These are phyloP conservation scores for Arachnomyces sp. DNA, from an alignment of 2,329 filamentous ascomycete genomes.

Conservation along the genomic window DNA sequence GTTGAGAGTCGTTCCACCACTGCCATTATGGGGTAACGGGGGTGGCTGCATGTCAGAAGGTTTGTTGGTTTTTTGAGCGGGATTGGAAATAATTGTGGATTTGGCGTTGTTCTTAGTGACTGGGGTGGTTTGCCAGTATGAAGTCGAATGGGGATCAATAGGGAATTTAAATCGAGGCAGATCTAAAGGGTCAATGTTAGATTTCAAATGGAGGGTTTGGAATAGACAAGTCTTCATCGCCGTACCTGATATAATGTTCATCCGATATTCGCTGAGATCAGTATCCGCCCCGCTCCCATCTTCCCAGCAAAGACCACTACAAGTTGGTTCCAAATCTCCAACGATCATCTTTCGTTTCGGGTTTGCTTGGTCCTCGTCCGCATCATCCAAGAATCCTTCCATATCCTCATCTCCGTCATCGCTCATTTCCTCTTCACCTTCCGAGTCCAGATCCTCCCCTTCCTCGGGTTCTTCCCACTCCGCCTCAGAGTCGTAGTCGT, in stretches of 20 bases:
- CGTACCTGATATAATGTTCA: slow-evolving; percentile 67
- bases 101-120: slow-evolving; percentile 15
- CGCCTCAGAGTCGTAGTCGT: slow-evolving; percentile 59
- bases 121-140: slow-evolving; percentile 58
- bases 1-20: too few species aligned
- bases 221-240: slow-evolving; percentile 7
- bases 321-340: slow-evolving; percentile 65
- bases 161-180: slow-evolving; percentile 35
- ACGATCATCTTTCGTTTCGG: slow-evolving; percentile 50
- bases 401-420: slow-evolving; percentile 71
- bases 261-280: slow-evolving; percentile 53
- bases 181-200: background rate
- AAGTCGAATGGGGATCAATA: slow-evolving; percentile 77
- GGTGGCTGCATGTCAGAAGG: background rate
- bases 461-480: slow-evolving; percentile 63
- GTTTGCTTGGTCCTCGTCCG: slow-evolving; percentile 56
- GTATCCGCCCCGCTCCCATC: slow-evolving; percentile 42
- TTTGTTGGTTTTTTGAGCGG: slow-evolving; percentile 13
- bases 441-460: slow-evolving; percentile 59
- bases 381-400: slow-evolving; percentile 83
- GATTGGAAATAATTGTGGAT: slow-evolving; percentile 7
- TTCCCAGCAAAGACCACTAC: slow-evolving; percentile 79
- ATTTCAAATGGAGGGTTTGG: too few species aligned
- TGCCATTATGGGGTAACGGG: background rate
- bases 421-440: slow-evolving; percentile 54